These are phyloP conservation scores for Endogone sp. DNA, from an alignment of 192 early-diverging fungal species.

Conservation along the genomic window DNA sequence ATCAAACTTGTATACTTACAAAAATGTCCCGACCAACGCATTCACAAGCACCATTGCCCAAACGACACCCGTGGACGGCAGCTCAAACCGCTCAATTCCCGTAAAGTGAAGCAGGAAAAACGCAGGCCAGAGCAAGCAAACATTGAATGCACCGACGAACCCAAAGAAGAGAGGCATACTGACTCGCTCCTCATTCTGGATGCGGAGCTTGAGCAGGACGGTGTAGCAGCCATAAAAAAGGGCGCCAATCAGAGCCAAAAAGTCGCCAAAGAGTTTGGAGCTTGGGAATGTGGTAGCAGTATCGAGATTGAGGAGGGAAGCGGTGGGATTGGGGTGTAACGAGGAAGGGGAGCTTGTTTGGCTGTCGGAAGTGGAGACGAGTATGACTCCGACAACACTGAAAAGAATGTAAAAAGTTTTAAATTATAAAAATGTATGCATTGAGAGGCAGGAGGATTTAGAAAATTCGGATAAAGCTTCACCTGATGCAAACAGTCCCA, in stretches of 20 bases:
- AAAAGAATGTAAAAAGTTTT: background rate
- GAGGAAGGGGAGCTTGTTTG: constrained; percentile 18
- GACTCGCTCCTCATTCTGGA: constrained; percentile 64
- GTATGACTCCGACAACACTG: constrained; percentile 61
- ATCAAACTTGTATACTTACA: constrained; percentile 34
- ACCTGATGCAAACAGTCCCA: constrained; percentile 53
- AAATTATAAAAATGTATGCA: background rate
- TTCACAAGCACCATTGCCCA: constrained; percentile 67
- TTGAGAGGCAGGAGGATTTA: background rate
- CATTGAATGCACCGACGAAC: constrained; percentile 72
- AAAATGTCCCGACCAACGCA: constrained; percentile 73
- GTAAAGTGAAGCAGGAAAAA: constrained; percentile 55
- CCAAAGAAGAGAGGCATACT: constrained; percentile 77
- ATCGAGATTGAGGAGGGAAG: background rate
- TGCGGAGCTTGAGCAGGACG: constrained; percentile 62
- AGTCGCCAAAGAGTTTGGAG: constrained; percentile 53
- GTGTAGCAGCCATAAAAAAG: constrained; percentile 78
- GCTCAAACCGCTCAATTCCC: constrained; percentile 61
- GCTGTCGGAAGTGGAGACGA: constrained; percentile 50
- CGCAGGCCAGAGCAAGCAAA: constrained; percentile 61
- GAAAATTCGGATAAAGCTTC: constrained; percentile 5
- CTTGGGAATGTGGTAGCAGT: constrained; percentile 28
- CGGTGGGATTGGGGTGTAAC: constrained; percentile 1
- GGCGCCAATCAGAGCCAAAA: constrained; percentile 66
- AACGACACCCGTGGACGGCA: constrained; percentile 46